phyloP scores from a whole-genome alignment of 345 rosid species.

The Dimocarpus longan region DNA sequence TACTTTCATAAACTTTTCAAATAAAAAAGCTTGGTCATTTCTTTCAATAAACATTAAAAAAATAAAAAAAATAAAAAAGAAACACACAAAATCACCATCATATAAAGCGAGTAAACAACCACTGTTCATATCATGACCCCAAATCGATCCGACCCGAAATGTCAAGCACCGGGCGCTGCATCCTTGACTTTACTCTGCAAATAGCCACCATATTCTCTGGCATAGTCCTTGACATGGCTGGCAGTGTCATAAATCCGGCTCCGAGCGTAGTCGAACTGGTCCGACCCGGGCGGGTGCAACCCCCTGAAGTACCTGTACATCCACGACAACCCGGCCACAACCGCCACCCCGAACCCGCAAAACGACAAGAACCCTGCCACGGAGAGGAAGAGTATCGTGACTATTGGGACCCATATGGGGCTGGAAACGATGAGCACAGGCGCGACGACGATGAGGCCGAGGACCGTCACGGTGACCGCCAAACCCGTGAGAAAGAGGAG shows the following conservation, averaged over 20 bases:
- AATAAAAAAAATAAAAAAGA: not conserved
- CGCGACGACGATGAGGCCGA: slow-evolving; percentile 54
- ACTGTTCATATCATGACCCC: too few relatives aligned
- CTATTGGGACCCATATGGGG: slow-evolving; percentile 77
- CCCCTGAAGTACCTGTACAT: slow-evolving; percentile 65
- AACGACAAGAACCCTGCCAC: slow-evolving; percentile 47
- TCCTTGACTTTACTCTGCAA: slow-evolving; percentile 82
- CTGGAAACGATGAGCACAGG: slow-evolving; percentile 67
- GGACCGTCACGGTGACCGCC: slow-evolving; percentile 44
- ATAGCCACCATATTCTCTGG: slow-evolving; percentile 81
- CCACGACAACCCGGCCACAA: slow-evolving; percentile 59
- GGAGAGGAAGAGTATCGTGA: slow-evolving; percentile 35
- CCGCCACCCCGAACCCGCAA: slow-evolving; percentile 53
- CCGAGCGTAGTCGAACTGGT: slow-evolving; percentile 67
- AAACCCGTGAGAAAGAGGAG: slow-evolving; percentile 72
- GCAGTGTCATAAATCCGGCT: slow-evolving; percentile 82
- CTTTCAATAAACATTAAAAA: not conserved
- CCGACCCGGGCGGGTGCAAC: slow-evolving; percentile 70
- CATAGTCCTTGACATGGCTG: slow-evolving; percentile 75
- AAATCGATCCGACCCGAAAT: not conserved
- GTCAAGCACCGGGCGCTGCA: slow-evolving; percentile 93
- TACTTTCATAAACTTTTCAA: too few relatives aligned
- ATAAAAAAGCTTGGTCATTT: not conserved
- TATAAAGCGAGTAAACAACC: too few relatives aligned
- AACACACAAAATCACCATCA: not conserved